Conservation (phyloP, 257 asterid species). For the Solanum habrochaites region DNA sequence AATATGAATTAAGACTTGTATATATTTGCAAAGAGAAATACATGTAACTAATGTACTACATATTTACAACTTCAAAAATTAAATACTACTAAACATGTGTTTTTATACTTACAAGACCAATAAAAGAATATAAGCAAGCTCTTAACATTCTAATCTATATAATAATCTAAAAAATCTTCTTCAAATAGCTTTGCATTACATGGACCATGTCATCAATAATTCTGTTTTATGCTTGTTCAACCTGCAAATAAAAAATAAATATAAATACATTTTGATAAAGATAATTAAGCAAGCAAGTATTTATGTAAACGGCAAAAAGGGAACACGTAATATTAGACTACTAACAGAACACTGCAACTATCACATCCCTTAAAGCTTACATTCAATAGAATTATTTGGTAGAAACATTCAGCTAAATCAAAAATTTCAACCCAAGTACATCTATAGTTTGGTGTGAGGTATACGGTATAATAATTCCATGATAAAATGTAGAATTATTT, state of each 20-base stretch:
- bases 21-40: not conserved
- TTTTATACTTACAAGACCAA: not conserved
- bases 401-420: not conserved
- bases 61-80: not conserved
- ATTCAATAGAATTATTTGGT: not conserved
- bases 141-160: not conserved
- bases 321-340: not conserved
- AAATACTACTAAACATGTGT: no score
- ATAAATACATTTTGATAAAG: no score
- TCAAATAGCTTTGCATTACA: not conserved
- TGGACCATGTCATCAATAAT: not conserved
- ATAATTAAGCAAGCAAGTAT: not conserved
- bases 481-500: no score
- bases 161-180: no score
- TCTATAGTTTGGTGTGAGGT: no score
- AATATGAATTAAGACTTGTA: no score
- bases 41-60: no score
- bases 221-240: not conserved
- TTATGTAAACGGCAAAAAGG: not conserved
- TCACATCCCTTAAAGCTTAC: not conserved
- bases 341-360: not conserved
- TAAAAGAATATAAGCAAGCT: no score
- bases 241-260: not conserved
- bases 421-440: no score
- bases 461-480: no score